Evolutionary conservation across 169 alveolate species (phyloP).

Genomic region (Cryptosporidium felis): DNA sequence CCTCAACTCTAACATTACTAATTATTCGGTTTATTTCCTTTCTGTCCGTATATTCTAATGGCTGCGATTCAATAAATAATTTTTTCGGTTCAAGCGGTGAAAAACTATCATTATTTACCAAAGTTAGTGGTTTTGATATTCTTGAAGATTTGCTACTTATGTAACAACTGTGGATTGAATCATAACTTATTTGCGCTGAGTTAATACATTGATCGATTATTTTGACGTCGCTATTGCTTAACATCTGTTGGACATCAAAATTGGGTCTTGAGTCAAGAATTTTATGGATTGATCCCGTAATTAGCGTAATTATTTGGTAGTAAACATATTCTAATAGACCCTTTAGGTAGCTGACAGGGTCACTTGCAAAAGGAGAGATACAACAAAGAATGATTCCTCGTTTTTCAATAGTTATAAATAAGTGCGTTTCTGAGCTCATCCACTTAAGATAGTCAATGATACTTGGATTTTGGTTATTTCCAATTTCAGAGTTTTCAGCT

Average conservation of each 20-base stretch:
- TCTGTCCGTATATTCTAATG: slow-evolving; percentile 1
- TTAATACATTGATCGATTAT: slow-evolving; percentile 24
- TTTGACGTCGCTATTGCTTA: slow-evolving; percentile 26
- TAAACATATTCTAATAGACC: slow-evolving; percentile 46
- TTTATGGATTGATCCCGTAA: slow-evolving; percentile 67
- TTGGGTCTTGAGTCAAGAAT: slow-evolving; percentile 55
- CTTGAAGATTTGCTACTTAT: neutral
- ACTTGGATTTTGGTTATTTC: neutral
- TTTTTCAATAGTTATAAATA: slow-evolving; percentile 18
- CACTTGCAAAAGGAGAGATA: slow-evolving; percentile 12
- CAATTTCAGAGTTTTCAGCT: neutral
- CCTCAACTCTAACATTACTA: neutral
- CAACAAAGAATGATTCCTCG: slow-evolving; percentile 23
- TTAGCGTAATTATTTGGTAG: slow-evolving; percentile 28
- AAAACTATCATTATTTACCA: neutral
- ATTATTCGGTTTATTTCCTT: slow-evolving; percentile 16
- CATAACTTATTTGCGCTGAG: slow-evolving; percentile 31
- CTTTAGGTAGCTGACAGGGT: slow-evolving; percentile 29
- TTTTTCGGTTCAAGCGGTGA: slow-evolving; percentile 1
- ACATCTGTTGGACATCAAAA: slow-evolving; percentile 51
- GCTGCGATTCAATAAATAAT: slow-evolving; percentile 29
- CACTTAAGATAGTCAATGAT: slow-evolving; percentile 31
- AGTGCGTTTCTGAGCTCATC: slow-evolving; percentile 64
- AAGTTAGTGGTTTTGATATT: neutral
- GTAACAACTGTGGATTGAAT: slow-evolving; percentile 34